Evolutionary conservation across 768 basidiomycete species (phyloP).

Genomic region (Auricularia sp.): DNA sequence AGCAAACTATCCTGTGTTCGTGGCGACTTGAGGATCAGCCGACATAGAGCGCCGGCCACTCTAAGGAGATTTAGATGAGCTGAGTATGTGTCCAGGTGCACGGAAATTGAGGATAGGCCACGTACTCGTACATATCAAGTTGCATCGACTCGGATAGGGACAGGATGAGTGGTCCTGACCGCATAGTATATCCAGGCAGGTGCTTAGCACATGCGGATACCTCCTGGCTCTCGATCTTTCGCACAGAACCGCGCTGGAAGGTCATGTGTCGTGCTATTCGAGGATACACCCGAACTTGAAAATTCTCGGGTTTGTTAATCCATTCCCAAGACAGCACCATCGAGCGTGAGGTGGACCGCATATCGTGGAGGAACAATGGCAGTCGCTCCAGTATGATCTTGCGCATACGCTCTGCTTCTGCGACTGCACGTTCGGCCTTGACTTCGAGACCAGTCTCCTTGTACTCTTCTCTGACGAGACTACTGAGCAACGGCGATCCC

Average conservation of each 20-base stretch:
- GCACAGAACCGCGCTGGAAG: slow-evolving; percentile 41
- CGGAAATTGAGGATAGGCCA: slow-evolving; percentile 10
- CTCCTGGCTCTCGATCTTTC: slow-evolving; percentile 46
- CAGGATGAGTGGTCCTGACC: slow-evolving; percentile 54
- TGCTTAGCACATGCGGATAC: slow-evolving; percentile 63
- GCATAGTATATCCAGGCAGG: slow-evolving; percentile 21
- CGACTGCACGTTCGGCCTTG: slow-evolving; percentile 34
- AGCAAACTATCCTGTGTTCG: slow-evolving; percentile 81
- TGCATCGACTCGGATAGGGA: slow-evolving; percentile 65
- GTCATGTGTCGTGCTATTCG: slow-evolving; percentile 51
- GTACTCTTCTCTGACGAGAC: slow-evolving; percentile 69
- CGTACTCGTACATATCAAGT: slow-evolving; percentile 89
- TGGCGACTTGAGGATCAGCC: slow-evolving; percentile 62
- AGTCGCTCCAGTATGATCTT: slow-evolving; percentile 69
- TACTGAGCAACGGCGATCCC: slow-evolving; percentile 65
- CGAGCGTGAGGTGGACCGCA: slow-evolving; percentile 51
- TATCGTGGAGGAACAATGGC: slow-evolving; percentile 83
- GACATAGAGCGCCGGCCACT: slow-evolving; percentile 76
- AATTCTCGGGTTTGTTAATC: slow-evolving; percentile 54
- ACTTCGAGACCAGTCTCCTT: slow-evolving; percentile 42
- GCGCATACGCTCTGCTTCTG: slow-evolving; percentile 31
- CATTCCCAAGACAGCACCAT: slow-evolving; percentile 51
- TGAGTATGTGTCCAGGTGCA: background rate
- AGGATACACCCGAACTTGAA: slow-evolving; percentile 52
- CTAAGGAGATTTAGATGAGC: slow-evolving; percentile 28